phyloP scores from a whole-genome alignment of 1,139 yeast genomes.

The Suhomyces bribrorum region DNA sequence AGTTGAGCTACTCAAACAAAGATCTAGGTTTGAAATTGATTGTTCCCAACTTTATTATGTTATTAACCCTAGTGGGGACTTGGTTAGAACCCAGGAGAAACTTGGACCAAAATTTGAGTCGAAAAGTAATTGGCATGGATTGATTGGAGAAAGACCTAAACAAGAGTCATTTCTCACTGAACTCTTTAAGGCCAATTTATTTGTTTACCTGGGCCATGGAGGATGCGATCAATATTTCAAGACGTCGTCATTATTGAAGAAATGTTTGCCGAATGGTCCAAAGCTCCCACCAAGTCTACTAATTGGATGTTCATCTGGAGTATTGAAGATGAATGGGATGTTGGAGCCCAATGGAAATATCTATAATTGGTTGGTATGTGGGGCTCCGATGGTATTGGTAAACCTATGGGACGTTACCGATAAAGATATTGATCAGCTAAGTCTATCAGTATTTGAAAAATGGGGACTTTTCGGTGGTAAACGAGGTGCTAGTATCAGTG shows the following conservation, averaged over 20 bases:
- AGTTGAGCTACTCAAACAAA: slow-evolving; percentile 37
- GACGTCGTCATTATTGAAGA: slow-evolving; percentile 28
- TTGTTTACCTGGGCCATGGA: slow-evolving; percentile 90
- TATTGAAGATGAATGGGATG: slow-evolving; percentile 56
- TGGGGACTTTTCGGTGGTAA: slow-evolving; percentile 55
- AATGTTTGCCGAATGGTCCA: slow-evolving; percentile 20
- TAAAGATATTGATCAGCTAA: slow-evolving; percentile 85
- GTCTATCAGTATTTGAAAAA: slow-evolving; percentile 54
- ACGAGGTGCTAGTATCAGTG: slow-evolving; percentile 32
- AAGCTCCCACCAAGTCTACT: slow-evolving; percentile 69
- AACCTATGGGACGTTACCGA: slow-evolving; percentile 98
- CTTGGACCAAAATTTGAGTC: slow-evolving; percentile 50
- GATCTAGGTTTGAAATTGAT: slow-evolving; percentile 9
- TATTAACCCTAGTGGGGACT: slow-evolving; percentile 82
- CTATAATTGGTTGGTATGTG: slow-evolving; percentile 73
- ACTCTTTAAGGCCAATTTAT: slow-evolving; percentile 50
- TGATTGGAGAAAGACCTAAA: slow-evolving; percentile 55
- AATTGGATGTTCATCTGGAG: slow-evolving; percentile 92
- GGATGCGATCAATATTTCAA: slow-evolving; percentile 86
- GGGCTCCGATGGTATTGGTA: slow-evolving; percentile 79
- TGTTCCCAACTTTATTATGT: slow-evolving; percentile 51
- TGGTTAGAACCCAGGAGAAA: slow-evolving; percentile 62
- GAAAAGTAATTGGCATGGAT: slow-evolving; percentile 53
- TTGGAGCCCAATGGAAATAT: slow-evolving; percentile 79
- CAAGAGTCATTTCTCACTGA: slow-evolving; percentile 42